Evolutionary conservation across 208 protist genomes (phyloP).

Genomic region (Leishmania turanica): DNA sequence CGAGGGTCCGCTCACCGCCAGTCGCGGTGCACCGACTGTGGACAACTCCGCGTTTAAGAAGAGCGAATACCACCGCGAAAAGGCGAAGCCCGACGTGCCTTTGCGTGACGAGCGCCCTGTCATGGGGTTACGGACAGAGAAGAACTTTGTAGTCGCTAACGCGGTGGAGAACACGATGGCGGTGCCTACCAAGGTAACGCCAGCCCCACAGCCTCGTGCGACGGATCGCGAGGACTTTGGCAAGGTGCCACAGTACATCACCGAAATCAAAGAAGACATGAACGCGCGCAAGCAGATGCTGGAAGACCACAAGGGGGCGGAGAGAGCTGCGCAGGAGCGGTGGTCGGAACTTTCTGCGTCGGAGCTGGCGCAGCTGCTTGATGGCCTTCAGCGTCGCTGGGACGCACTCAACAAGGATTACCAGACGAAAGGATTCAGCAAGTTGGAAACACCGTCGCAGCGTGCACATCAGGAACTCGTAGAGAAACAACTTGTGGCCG

Average conservation of each 20-base stretch:
- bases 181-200: constrained; percentile 73
- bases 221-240: constrained; percentile 86
- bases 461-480: constrained; percentile 77
- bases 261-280: constrained; percentile 91
- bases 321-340: constrained; percentile 56
- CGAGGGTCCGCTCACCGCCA: constrained; percentile 68
- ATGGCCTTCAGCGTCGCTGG: constrained; percentile 91
- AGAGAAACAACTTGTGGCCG: constrained; percentile 79
- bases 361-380: constrained; percentile 81
- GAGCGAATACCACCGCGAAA: constrained; percentile 55
- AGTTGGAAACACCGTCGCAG: constrained; percentile 90
- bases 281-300: constrained; percentile 35
- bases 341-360: constrained; percentile 78
- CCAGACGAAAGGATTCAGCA: constrained; percentile 93
- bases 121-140: constrained; percentile 93
- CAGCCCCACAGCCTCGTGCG: constrained; percentile 44
- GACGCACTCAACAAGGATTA: constrained; percentile 91
- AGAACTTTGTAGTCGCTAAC: constrained; percentile 95
- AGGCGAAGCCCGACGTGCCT: constrained; percentile 74
- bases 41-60: constrained; percentile 76
- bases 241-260: constrained; percentile 91
- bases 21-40: constrained; percentile 76
- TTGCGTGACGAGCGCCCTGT: constrained; percentile 86
- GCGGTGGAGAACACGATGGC: constrained; percentile 93
- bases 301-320: constrained; percentile 12